Conservation (phyloP, 192 early-diverging fungal genomes). For the Backusella mclennaniae region DNA sequence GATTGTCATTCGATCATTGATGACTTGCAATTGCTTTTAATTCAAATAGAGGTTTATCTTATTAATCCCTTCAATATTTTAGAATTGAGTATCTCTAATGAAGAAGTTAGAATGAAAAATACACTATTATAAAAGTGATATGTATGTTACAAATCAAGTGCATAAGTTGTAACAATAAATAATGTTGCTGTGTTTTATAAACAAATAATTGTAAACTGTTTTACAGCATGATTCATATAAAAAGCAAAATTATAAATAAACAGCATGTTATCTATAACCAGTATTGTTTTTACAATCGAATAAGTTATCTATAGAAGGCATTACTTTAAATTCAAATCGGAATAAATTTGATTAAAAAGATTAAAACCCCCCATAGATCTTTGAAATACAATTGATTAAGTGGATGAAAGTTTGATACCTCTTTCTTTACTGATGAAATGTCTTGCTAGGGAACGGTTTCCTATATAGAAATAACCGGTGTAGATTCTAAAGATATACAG, state of each 20-base stretch:
- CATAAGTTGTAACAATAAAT: background rate
- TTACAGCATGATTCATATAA: background rate
- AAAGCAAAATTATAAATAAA: background rate
- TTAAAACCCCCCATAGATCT: background rate
- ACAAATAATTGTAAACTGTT: background rate
- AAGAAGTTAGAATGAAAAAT: background rate
- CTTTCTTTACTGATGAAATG: no score
- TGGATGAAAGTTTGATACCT: no score
- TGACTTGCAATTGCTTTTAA: background rate
- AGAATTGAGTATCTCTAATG: background rate
- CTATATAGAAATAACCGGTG: no score
- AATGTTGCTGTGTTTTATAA: background rate
- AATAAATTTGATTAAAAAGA: background rate
- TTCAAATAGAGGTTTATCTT: background rate
- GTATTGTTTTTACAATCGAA: background rate
- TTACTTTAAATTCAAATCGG: background rate
- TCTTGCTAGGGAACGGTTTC: no score
- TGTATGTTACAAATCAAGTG: background rate
- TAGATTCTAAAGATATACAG: no score
- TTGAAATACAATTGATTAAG: no score
- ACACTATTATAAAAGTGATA: background rate
- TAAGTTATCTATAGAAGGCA: background rate
- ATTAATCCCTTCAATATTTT: background rate
- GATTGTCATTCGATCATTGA: background rate
- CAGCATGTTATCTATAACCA: background rate